These are phyloP conservation scores for Volvox africanus DNA, from an alignment of 139 green algal species.

Conservation along the genomic window DNA sequence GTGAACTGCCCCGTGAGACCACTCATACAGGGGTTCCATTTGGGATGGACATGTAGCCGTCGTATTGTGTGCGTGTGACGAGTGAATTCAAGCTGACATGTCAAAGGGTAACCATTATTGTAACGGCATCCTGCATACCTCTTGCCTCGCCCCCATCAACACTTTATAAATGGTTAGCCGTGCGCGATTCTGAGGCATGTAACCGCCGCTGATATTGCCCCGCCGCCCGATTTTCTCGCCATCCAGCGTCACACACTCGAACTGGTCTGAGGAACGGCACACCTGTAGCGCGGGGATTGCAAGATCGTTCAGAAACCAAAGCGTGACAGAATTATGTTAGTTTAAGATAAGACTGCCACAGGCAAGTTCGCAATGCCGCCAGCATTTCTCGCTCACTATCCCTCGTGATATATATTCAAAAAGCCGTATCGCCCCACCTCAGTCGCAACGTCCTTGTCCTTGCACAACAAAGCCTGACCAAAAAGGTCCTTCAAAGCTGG, in stretches of 20 bases:
- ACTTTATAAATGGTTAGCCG: neutral
- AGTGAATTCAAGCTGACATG: too few species aligned
- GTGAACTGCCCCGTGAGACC: too few species aligned
- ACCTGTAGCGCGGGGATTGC: neutral
- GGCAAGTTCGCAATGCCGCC: too few species aligned
- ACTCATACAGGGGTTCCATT: too few species aligned
- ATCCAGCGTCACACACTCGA: conserved; percentile 94
- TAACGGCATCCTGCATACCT: conserved; percentile 7
- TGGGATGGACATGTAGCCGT: too few species aligned
- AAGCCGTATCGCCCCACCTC: conserved; percentile 42
- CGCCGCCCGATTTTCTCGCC: conserved; percentile 78
- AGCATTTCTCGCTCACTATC: too few species aligned
- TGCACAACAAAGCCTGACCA: conserved; percentile 82
- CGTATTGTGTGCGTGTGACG: too few species aligned
- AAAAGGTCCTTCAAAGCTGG: conserved; percentile 83
- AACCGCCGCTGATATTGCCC: conserved; percentile 45
- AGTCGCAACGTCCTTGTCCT: conserved; percentile 73
- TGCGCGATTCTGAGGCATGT: neutral
- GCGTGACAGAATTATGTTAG: too few species aligned
- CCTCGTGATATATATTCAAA: too few species aligned
- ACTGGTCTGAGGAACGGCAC: conserved; percentile 34
- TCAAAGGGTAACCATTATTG: too few species aligned
- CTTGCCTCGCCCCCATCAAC: conserved; percentile 6
- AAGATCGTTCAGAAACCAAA: too few species aligned
- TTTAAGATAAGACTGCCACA: too few species aligned